Percentiles rank a stretch among this genome's conserved stretches.
Evolutionary conservation across 164 flowering plant genomes (phyloP).

Genomic region (Litsea cubeba): DNA sequence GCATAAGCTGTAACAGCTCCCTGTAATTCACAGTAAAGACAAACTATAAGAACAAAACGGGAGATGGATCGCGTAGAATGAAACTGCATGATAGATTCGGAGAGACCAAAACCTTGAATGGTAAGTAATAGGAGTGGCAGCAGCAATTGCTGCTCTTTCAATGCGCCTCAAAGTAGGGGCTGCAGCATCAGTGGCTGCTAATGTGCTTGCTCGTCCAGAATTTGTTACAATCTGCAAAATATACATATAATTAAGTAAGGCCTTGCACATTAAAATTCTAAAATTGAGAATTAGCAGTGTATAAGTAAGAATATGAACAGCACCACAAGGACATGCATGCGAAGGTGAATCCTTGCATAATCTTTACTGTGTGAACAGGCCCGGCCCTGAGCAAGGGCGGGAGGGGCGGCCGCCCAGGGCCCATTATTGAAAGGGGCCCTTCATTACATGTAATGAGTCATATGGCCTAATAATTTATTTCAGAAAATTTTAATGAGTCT

Average conservation of each 20-base stretch:
- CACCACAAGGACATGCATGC: neutral
- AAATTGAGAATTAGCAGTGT: neutral
- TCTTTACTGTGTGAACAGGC: neutral
- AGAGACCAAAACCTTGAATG: slow-evolving; percentile 55
- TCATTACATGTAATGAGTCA: too few relatives aligned
- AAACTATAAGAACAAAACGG: neutral
- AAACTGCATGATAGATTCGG: neutral
- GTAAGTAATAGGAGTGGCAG: slow-evolving; percentile 95
- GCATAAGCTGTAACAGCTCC: slow-evolving; percentile 90
- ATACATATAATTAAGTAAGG: neutral
- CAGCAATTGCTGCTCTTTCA: slow-evolving; percentile 98
- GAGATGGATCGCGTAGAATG: neutral
- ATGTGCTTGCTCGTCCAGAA: slow-evolving; percentile 92
- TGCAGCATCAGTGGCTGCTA: slow-evolving; percentile 98
- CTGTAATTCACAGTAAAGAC: slow-evolving; percentile 29
- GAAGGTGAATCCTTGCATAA: neutral
- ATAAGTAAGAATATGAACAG: neutral
- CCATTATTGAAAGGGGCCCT: too few relatives aligned
- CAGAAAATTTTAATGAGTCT: too few relatives aligned
- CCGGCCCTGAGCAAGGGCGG: too few relatives aligned
- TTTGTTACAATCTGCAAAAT: slow-evolving; percentile 78
- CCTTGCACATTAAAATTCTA: neutral
- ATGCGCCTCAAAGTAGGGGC: slow-evolving; percentile 93
- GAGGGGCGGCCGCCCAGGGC: too few relatives aligned
- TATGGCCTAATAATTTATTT: too few relatives aligned